Evolutionary conservation across 129 eudicot species (phyloP), one percentile per base, ranked within the genome.

Genomic region (Escallonia herrerae): DNA sequence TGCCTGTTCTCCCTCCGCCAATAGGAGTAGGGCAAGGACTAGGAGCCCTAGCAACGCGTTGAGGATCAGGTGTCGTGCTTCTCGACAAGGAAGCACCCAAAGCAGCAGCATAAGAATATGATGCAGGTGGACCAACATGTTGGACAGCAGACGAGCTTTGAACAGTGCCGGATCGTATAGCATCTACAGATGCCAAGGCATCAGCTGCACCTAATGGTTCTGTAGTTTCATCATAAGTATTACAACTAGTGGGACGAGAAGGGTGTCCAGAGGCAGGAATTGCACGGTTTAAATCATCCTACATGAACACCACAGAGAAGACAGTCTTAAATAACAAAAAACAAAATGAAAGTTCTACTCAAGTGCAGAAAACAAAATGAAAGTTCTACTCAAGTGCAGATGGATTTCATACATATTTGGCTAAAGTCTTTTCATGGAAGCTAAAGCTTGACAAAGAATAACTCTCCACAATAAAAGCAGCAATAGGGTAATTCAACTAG

Each of bases 31-130:
- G 95, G 70, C 84, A 81, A 22, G 99, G 97, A 71, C 95, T 89
- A 22, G 97, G 99, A 22, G 84, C 99, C 75, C 97, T 75, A 6
- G 90, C 76, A 8, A 94, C 77, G 70, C 78, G 90, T 72, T 94
- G 99, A 48, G 99, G 76, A 76, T 94, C 99, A 9, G 99, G 97
- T 14, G 95, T 94, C n/a, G 88, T 82, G 74, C 97, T 94, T 80
- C 99, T 81, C 56, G 99, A 94, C 71, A 94, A 76, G 46, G 99
- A 86, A 57, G 88, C 86, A 38, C 96, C 99, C 77, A 94, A 69
- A 5, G 79, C 97, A 74, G 97, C 94, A 62, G 97, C 99, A 68
- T 94, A 94, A 60, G 95, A 79, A 81, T 79, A 89, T 4, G 99
- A 93, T n/a, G 93, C 47, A 66, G 93, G 81, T 2, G 80, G 71